Percentiles rank a stretch among this genome's conserved stretches.
Evolutionary conservation across 495 filamentous ascomycete genomes (phyloP).

Genomic region (Astrothelium subdiscretum): DNA sequence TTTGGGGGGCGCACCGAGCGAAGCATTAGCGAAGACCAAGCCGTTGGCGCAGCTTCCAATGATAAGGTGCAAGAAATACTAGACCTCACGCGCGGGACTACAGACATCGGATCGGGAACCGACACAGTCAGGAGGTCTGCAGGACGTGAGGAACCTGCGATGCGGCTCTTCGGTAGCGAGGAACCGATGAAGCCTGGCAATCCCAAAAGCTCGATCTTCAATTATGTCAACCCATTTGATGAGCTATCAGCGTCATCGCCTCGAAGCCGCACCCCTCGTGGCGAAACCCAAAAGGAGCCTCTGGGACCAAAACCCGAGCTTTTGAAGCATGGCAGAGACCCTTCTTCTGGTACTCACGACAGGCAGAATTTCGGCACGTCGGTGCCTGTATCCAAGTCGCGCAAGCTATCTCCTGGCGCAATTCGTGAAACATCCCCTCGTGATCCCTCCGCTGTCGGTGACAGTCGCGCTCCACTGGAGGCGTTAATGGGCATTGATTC

Average conservation of each 20-base stretch:
- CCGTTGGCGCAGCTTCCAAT: background rate
- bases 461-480: constrained; percentile 25
- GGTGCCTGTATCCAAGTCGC: constrained; percentile 18
- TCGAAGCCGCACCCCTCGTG: constrained; percentile 40
- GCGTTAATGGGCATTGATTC: constrained; percentile 23
- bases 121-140: background rate
- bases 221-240: constrained; percentile 71
- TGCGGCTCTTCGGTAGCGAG: constrained; percentile 30
- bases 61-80: background rate
- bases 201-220: constrained; percentile 43
- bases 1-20: background rate
- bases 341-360: constrained; percentile 13
- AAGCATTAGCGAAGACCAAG: constrained; percentile 3
- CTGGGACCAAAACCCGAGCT: constrained; percentile 26
- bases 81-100: background rate
- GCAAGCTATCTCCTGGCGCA: constrained; percentile 23
- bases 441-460: constrained; percentile 20
- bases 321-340: constrained; percentile 25
- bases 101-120: background rate
- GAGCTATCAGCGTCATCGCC: constrained; percentile 58
- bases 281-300: constrained; percentile 10
- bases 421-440: constrained; percentile 21
- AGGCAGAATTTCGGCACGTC: background rate
- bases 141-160: constrained; percentile 22
- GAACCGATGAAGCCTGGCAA: constrained; percentile 33